A percentile compares a stretch with the other conserved stretches of the same genome.
These are phyloP conservation scores for Colletotrichum lindemuthianum DNA, from an alignment of 2,329 filamentous ascomycete species.

Conservation along the genomic window DNA sequence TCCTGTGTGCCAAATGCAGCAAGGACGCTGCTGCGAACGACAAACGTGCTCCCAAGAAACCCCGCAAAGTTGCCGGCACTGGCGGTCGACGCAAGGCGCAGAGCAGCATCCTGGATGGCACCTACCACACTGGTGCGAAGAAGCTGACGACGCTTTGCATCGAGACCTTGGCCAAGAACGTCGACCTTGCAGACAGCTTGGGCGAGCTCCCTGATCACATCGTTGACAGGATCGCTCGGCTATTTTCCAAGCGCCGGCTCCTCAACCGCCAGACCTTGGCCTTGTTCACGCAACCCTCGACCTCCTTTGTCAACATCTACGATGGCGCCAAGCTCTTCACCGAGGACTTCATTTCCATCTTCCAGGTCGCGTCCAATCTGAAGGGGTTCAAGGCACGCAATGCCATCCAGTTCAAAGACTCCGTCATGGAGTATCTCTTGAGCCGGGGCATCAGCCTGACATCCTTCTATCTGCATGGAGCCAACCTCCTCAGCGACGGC, in stretches of 20 bases:
- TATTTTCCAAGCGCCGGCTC: constrained; percentile 69
- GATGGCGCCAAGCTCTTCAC: constrained; percentile 72
- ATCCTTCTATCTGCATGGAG: constrained; percentile 81
- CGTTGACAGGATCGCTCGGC: constrained; percentile 68
- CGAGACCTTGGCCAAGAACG: constrained; percentile 70
- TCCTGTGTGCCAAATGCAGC: constrained; percentile 86
- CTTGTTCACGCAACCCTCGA: constrained; percentile 64
- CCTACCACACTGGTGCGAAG: constrained; percentile 72
- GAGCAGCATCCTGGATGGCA: constrained; percentile 85
- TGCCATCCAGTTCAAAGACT: constrained; percentile 91
- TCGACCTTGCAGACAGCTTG: constrained; percentile 70
- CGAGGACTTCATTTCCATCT: constrained; percentile 83
- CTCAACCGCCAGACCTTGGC: constrained; percentile 63
- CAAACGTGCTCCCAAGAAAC: constrained; percentile 46
- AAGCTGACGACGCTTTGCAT: constrained; percentile 72
- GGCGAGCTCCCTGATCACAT: constrained; percentile 65
- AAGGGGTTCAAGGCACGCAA: constrained; percentile 80
- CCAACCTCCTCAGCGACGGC: constrained; percentile 82
- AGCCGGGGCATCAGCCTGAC: constrained; percentile 76
- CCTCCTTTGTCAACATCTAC: constrained; percentile 64
- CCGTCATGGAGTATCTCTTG: constrained; percentile 82
- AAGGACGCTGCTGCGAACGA: constrained; percentile 67
- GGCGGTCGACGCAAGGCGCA: constrained; percentile 78
- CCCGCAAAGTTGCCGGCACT: constrained; percentile 52
- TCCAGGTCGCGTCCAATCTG: constrained; percentile 77